Conservation (phyloP, 352 stramenopile species). For the Thalassiosira exigua region DNA sequence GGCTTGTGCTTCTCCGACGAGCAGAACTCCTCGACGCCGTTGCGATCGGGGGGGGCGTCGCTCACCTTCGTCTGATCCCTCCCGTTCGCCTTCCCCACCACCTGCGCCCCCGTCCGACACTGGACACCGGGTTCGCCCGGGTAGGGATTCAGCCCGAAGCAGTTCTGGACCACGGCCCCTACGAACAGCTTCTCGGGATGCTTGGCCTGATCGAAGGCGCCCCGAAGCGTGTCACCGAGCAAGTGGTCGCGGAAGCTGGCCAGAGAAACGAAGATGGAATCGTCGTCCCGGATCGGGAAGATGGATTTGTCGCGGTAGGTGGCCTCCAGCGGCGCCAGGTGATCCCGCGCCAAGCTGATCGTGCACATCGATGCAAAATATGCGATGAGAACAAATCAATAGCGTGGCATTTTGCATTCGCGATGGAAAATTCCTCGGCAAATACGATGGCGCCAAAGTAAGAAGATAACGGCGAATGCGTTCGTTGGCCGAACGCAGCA, state of each 20-base stretch:
- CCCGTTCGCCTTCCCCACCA: conserved; percentile 68
- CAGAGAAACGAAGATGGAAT: conserved; percentile 76
- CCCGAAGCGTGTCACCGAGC: conserved; percentile 68
- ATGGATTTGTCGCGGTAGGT: conserved; percentile 61
- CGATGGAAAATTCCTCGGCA: no score
- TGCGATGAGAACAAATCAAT: no score
- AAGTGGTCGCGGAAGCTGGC: conserved; percentile 75
- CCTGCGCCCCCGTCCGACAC: conserved; percentile 76
- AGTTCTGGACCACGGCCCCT: conserved; percentile 84
- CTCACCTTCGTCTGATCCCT: conserved; percentile 59
- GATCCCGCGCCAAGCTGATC: conserved; percentile 42
- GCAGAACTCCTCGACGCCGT: conserved; percentile 87
- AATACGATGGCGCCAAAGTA: no score
- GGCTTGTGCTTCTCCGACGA: conserved; percentile 50
- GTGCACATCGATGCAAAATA: no score
- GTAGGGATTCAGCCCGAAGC: conserved; percentile 58
- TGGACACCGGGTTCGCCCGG: conserved; percentile 34
- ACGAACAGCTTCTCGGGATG: conserved; percentile 78
- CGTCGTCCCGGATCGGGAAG: conserved; percentile 72
- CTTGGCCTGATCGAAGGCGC: conserved; percentile 67
- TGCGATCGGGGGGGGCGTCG: conserved; percentile 79
- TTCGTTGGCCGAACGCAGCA: no score
- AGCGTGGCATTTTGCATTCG: no score
- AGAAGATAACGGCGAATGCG: no score
- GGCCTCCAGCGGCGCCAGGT: conserved; percentile 64